phyloP scores from a whole-genome alignment of 169 alveolate species.

The Babesia bigemina region DNA sequence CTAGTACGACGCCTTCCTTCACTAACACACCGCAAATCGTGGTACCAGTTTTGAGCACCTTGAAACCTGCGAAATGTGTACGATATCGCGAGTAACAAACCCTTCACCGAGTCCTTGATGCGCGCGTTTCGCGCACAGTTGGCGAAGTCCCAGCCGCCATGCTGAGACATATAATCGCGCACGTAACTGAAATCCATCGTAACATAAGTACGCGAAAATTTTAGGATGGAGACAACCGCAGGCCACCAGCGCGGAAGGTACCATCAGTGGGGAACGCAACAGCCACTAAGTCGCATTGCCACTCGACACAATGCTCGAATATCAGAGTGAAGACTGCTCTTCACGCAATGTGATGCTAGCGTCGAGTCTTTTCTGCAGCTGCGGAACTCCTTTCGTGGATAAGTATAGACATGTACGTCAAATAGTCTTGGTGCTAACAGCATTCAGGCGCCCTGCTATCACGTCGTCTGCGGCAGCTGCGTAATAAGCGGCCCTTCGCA shows the following conservation, averaged over 20 bases:
- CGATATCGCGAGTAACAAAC: neutral
- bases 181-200: conserved; percentile 65
- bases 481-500: neutral
- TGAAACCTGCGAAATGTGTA: conserved; percentile 38
- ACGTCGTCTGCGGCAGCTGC: conserved; percentile 50
- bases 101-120: conserved; percentile 56
- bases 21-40: conserved; percentile 96
- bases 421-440: neutral
- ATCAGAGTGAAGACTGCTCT: conserved; percentile 42
- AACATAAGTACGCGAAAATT: neutral
- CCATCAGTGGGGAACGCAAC: conserved; percentile 21
- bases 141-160: conserved; percentile 70
- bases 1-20: conserved; percentile 95
- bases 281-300: neutral
- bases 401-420: conserved; percentile 49
- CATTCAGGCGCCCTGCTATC: conserved; percentile 58
- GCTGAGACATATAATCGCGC: conserved; percentile 62
- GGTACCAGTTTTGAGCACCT: conserved; percentile 91
- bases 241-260: neutral
- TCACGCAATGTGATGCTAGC: conserved; percentile 12
- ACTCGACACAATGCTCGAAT: conserved; percentile 40
- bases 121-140: conserved; percentile 62
- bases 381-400: conserved; percentile 57
- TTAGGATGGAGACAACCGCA: neutral
- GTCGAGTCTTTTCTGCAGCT: conserved; percentile 46